Evolutionary conservation across 2,329 filamentous ascomycete genomes (phyloP), one percentile per base, ranked within the genome.

Genomic region (Alternaria triticina): DNA sequence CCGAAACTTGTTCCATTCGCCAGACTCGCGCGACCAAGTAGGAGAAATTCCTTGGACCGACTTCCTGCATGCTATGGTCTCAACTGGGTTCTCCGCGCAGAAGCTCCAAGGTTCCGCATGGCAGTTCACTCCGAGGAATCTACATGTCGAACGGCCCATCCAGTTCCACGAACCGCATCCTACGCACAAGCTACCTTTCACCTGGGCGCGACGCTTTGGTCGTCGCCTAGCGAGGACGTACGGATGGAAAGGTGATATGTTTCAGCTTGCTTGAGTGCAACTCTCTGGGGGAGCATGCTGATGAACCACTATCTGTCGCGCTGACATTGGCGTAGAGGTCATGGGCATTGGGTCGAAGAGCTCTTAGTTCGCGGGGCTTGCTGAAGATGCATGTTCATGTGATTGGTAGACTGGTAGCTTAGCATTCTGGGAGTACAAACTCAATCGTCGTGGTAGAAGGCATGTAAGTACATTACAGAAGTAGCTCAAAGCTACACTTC

Each of bases 91-190:
- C 57, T 62, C 69, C 0, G 82, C 82, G 0, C 78, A 87, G 74
- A 89, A 90, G 74, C 79, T 89, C 0, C 88, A 88, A 62, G 86
- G 87, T 0, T 89, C 86, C 1, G 84, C 85, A 0, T 90, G 65
- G 66, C 85, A 88, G 11, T 90, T 90, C 64, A 80, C 78, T 13
- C 84, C 84, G 5, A 4, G 28, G 4, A 68, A 67, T 4, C 62
- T 82, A 22, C 80, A 84, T 56, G 79, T 83, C 0, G 77, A 83
- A 43, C 74, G 83, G 5, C 83, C 81, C 23, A 89, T 90, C 30
- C 85, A 88, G 57, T 87, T 89, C 64, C 86, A 90, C 65, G 86
- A 89, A 69, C 87, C 88, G 3, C 87, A 90, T 73, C 86, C 87
- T 0, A 72, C 70, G 1, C 77, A 77, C 1, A 89, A 89, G 74